Evolutionary conservation across 2,329 filamentous ascomycete genomes (phyloP), one percentile per base, ranked within the genome.

Genomic region (Parastagonospora nodorum): DNA sequence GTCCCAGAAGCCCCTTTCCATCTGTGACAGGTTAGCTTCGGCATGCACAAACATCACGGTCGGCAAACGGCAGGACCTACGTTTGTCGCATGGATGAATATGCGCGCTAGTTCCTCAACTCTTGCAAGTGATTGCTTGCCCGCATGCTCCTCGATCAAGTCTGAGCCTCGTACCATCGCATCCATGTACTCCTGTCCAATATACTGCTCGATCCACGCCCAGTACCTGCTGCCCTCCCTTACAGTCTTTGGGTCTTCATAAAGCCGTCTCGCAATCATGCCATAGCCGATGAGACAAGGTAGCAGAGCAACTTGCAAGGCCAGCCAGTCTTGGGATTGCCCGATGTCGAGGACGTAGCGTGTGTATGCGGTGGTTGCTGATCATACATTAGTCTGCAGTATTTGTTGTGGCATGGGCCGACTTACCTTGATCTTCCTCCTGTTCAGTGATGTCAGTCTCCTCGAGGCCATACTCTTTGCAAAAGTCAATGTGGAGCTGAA

Each of bases 191-290:
- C 89, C 1, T 90, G 86, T 2, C 87, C 88, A 12, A 89, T 84
- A 68, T 97, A 97, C 66, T 90, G 95, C 68, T 92, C 81, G 59
- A 97, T 90, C 93, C 93, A 97, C 39, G 86, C 83, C 88, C 89
- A 94, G 76, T 96, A 97, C 14, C 76, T 80, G 69, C 93, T 95
- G 0, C 79, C 84, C 10, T 88, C 79, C 33, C 80, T 80, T 42
- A 77, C 64, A 31, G 85, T 88, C n/a, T 77, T 78, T 42, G 81
- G 75, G 54, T 89, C 86, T 11, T 78, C 78, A 61, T 86, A 80
- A 2, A 96, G 79, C 63, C 90, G 83, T 63, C 82, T 81, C 5
- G 90, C 93, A 52, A 95, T 89, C 48, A 84, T 84, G 8, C 88
- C 88, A 71, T 97, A 97, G 36, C 93, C 93, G n/a, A 97, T 82